These are phyloP conservation scores for Arthrobotrys musiformis DNA, from an alignment of 2,329 filamentous ascomycete genomes.

Conservation along the genomic window DNA sequence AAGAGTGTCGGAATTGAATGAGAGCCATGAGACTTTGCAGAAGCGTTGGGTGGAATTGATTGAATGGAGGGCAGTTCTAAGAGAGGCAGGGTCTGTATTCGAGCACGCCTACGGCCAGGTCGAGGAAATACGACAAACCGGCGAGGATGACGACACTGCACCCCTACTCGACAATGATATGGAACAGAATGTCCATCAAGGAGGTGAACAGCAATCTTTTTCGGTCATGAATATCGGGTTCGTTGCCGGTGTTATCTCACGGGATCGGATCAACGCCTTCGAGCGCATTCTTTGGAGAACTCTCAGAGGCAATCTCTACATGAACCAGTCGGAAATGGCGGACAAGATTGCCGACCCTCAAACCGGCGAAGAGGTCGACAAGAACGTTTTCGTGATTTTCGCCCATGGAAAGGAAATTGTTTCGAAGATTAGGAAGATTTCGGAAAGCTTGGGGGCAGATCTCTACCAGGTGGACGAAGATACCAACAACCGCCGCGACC, in stretches of 20 bases:
- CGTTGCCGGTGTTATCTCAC: constrained; percentile 92
- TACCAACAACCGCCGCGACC: constrained; percentile 90
- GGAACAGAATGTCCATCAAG: constrained; percentile 86
- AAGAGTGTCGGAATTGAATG: constrained; percentile 88
- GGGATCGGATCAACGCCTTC: constrained; percentile 92
- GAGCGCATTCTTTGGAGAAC: constrained; percentile 98
- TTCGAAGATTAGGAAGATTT: constrained; percentile 98
- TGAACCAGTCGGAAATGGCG: constrained; percentile 99
- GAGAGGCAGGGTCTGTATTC: constrained; percentile 97
- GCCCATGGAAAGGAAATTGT: constrained; percentile 98
- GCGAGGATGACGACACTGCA: constrained; percentile 86
- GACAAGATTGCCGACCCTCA: constrained; percentile 90
- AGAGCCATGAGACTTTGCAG: constrained; percentile 98
- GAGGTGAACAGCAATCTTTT: constrained; percentile 77
- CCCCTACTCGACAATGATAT: constrained; percentile 86
- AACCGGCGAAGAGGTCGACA: constrained; percentile 90
- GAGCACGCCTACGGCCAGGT: constrained; percentile 95
- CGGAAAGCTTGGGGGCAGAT: constrained; percentile 93
- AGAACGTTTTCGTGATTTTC: constrained; percentile 99
- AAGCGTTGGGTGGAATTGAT: constrained; percentile 96
- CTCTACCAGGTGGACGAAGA: constrained; percentile 98
- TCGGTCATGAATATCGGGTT: constrained; percentile 77
- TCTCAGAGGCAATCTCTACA: constrained; percentile 96
- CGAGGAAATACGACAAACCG: constrained; percentile 81
- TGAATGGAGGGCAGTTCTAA: constrained; percentile 97